These are phyloP conservation scores for Teratosphaeria gauchensis DNA, from an alignment of 2,329 filamentous ascomycete species.

Conservation along the genomic window DNA sequence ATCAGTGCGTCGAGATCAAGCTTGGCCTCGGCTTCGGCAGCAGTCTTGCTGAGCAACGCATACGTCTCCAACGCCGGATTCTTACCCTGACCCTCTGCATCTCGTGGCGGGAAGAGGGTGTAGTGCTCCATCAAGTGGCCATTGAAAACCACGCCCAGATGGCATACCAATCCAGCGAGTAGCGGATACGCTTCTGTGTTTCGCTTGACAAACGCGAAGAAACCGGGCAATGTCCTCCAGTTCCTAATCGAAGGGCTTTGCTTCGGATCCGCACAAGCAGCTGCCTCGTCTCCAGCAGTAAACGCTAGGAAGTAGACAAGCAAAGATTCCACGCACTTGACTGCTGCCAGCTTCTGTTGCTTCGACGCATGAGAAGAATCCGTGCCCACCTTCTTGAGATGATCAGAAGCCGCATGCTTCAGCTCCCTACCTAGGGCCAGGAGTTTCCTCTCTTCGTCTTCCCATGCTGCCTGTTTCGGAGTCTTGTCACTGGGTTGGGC, in stretches of 20 bases:
- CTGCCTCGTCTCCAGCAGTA: constrained; percentile 21
- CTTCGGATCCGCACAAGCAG: constrained; percentile 15
- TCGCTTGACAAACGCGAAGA: constrained; percentile 19
- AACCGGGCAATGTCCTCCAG: constrained; percentile 20
- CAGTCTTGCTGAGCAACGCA: constrained; percentile 10
- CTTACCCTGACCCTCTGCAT: constrained; percentile 4
- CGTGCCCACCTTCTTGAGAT: constrained; percentile 18
- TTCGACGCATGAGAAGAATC: constrained; percentile 8
- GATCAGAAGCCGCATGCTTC: constrained; percentile 36
- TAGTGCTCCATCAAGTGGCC: constrained; percentile 25
- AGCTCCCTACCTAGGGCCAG: constrained; percentile 34
- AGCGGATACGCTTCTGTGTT: constrained; percentile 18
- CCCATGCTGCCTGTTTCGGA: constrained; percentile 27
- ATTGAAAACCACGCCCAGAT: constrained; percentile 32
- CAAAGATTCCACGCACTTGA: constrained; percentile 37
- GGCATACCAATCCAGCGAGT: constrained; percentile 32
- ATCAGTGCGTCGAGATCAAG: constrained; percentile 28
- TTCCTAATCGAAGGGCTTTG: constrained; percentile 11
- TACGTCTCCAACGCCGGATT: constrained; percentile 9
- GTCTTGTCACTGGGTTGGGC: constrained; percentile 14
- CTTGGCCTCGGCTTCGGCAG: constrained; percentile 12
- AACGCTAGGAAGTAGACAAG: constrained; percentile 29
- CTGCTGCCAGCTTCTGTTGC: constrained; percentile 23
- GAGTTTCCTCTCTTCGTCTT: constrained; percentile 30
- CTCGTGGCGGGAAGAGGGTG: constrained; percentile 1